Evolutionary conservation across 768 basidiomycete species (phyloP), one percentile per base, ranked within the genome.

Genomic region (Fomitopsis serialis): DNA sequence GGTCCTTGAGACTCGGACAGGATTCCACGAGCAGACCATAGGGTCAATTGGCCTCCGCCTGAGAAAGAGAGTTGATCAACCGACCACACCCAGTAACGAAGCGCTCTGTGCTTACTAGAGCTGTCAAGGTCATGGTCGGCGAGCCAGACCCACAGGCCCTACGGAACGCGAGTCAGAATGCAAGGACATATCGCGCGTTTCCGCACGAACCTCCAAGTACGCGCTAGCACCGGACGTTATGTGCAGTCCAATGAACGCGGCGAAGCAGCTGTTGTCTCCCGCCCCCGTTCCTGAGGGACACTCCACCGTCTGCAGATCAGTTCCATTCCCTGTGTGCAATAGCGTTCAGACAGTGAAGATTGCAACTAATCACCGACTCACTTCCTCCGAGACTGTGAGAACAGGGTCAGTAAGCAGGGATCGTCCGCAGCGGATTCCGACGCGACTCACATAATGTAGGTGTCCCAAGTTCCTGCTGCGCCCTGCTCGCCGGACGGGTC

Each of bases 51-150:
- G 9, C 74, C 66, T n/a, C 64, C 56, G 23, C 74, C 67, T 47
- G 73, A 72, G 12, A 2, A 9, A 27, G 21, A 15, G 19, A 3
- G 19, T 49, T 29, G 43, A 6, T 42, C 34, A 45, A 19, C 36
- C 13, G 10, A 53, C 10, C 21, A 43, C 24, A 43, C 7, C 11
- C 22, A 34, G n/a, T 12, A 40, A 19, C 29, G 12, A 43, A 40
- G 24, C 11, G 43, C 34, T 19, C 23, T 32, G 32, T 22, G 32
- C 45, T 15, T 42, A 47, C 52, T 21, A 15, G 52, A 48, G 19
- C 8, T 69, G 54, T 91, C 89, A 35, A 90, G 73, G 54, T 88
- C 83, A 62, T 92, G 89, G 62, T 92, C 90, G 12, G 89, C 86
- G n/a, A 78, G 72, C 89, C 89, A 92, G 8, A 87, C 74, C 89